Evolutionary conservation across 208 protist genomes (phyloP).

Genomic region (Crithidia brevicula): DNA sequence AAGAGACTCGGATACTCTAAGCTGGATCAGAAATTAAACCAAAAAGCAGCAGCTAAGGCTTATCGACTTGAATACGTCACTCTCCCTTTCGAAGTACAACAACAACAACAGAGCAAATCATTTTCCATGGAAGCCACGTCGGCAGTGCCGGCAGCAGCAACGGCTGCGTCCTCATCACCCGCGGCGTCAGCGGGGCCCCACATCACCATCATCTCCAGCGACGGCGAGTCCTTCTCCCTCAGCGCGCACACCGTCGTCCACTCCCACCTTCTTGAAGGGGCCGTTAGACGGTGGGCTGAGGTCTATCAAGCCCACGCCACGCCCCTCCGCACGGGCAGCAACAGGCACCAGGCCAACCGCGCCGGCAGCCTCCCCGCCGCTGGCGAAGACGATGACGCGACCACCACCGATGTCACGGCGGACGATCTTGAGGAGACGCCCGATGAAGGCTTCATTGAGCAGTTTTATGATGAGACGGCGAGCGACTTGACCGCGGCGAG

Average conservation of each 20-base stretch:
- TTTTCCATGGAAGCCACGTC: no score
- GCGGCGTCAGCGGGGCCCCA: constrained; percentile 15
- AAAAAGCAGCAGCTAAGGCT: no score
- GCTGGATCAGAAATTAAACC: no score
- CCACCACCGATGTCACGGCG: constrained; percentile 13
- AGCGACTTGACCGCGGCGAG: constrained; percentile 19
- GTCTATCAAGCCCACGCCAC: constrained; percentile 25
- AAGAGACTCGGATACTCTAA: no score
- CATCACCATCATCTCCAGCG: constrained; percentile 69
- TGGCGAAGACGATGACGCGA: constrained; percentile 13
- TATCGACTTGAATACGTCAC: no score
- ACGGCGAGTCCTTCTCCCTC: constrained; percentile 56
- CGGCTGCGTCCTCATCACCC: not conserved
- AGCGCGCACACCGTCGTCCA: constrained; percentile 43
- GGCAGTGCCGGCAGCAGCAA: no score
- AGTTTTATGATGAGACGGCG: constrained; percentile 29
- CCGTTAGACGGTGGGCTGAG: constrained; percentile 52
- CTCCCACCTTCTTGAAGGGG: constrained; percentile 54
- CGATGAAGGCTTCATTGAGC: constrained; percentile 27
- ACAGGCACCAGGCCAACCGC: not conserved
- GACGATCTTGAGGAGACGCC: constrained; percentile 31
- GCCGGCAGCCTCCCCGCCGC: not conserved
- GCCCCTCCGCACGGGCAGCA: not conserved
- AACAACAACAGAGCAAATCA: constrained; percentile 13
- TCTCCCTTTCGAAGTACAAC: no score